These are phyloP conservation scores for Starmerella floricola DNA, from an alignment of 805 yeast species.

Conservation along the genomic window DNA sequence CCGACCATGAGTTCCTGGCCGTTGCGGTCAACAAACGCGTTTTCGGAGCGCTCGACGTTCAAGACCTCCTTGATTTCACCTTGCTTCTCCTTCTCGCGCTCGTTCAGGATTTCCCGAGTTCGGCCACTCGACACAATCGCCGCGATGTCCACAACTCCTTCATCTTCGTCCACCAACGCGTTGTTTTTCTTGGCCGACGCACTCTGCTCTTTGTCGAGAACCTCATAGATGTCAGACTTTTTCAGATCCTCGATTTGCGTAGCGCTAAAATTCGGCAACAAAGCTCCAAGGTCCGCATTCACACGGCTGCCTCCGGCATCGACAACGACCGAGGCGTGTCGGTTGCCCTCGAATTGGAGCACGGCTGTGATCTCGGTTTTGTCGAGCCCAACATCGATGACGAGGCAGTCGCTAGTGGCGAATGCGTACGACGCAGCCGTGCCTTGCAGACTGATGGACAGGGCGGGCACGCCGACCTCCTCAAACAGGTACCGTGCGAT, in stretches of 20 bases:
- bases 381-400: slow-evolving; percentile 69
- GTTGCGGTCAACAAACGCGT: slow-evolving; percentile 49
- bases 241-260: slow-evolving; percentile 66
- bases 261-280: slow-evolving; percentile 46
- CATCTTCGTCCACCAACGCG: slow-evolving; percentile 37
- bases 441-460: slow-evolving; percentile 55
- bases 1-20: slow-evolving; percentile 62
- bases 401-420: slow-evolving; percentile 47
- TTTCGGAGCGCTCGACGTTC: slow-evolving; percentile 63
- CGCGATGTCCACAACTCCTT: slow-evolving; percentile 77
- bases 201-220: slow-evolving; percentile 51
- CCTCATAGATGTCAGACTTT: slow-evolving; percentile 63
- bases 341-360: slow-evolving; percentile 54
- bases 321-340: slow-evolving; percentile 41
- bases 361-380: slow-evolving; percentile 71
- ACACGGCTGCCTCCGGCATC: slow-evolving; percentile 54
- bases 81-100: slow-evolving; percentile 42
- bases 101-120: slow-evolving; percentile 57
- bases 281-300: slow-evolving; percentile 39
- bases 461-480: slow-evolving; percentile 54
- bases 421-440: slow-evolving; percentile 64
- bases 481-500: slow-evolving; percentile 71
- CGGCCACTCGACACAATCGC: slow-evolving; percentile 72
- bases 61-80: slow-evolving; percentile 29
- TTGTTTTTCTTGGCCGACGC: slow-evolving; percentile 27